Percentiles rank a stretch among this genome's conserved stretches.
These are phyloP conservation scores for Eucalyptus caleyi DNA, from an alignment of 345 rosid species.

Conservation along the genomic window DNA sequence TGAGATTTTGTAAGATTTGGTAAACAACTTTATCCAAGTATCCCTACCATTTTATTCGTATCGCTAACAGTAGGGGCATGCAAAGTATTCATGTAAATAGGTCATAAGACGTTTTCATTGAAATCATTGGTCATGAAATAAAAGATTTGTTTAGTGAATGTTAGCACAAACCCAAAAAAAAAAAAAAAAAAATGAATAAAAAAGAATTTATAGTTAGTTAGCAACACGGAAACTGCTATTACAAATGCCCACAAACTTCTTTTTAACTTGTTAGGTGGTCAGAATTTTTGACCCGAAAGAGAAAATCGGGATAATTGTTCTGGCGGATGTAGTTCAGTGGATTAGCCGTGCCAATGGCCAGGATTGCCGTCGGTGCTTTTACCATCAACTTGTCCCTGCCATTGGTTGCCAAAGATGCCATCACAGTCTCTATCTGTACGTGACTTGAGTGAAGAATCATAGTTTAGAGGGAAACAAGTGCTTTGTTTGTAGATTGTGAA, in stretches of 20 bases:
- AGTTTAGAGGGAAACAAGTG: too few species aligned
- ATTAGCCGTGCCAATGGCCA: background rate
- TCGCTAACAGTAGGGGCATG: background rate
- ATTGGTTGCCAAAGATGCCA: background rate
- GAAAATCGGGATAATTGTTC: background rate
- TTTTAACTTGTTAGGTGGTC: background rate
- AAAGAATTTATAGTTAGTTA: background rate
- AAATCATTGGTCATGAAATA: too few species aligned
- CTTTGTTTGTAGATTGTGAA: too few species aligned
- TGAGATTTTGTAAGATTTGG: background rate
- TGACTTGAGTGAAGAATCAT: background rate
- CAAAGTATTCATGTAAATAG: background rate
- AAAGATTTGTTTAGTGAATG: too few species aligned
- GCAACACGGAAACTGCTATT: background rate
- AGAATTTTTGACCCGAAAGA: background rate
- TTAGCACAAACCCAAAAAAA: too few species aligned
- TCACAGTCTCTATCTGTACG: background rate
- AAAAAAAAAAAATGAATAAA: background rate
- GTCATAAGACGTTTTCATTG: background rate
- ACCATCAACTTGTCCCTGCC: background rate
- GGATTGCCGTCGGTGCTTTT: background rate
- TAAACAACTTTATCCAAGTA: background rate
- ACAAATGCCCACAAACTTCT: background rate
- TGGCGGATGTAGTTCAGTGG: background rate
- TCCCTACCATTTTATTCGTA: background rate